Conservation (phyloP, 768 basidiomycete genomes). For the Rubroboletus pulcherrimus region DNA sequence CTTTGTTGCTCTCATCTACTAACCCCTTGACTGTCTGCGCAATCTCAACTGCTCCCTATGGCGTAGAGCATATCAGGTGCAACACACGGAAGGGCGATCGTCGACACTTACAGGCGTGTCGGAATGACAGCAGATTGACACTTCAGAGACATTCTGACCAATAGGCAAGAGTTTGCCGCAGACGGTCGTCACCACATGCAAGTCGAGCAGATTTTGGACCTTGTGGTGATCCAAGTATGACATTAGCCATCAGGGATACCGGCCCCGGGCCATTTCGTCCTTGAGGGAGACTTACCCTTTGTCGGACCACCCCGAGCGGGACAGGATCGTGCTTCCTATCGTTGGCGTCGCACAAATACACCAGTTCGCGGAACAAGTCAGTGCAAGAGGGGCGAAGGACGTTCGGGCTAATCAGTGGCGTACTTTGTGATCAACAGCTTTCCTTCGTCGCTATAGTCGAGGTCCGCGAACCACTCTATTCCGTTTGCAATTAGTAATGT, state of each 20-base stretch:
- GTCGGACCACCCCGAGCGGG: slow-evolving; percentile 37
- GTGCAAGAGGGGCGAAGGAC: background rate
- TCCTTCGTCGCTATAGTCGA: slow-evolving; percentile 56
- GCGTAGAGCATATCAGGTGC: background rate
- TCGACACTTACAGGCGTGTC: slow-evolving; percentile 51
- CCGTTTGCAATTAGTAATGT: background rate
- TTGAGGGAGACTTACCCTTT: slow-evolving; percentile 35
- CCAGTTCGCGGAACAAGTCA: background rate
- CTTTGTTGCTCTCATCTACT: slow-evolving; percentile 51
- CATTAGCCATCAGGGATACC: background rate
- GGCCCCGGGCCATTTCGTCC: too few species aligned
- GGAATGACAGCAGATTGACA: slow-evolving; percentile 64
- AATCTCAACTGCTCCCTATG: slow-evolving; percentile 51
- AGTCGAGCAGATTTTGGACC: slow-evolving; percentile 43
- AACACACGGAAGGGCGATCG: background rate
- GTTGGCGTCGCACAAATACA: background rate
- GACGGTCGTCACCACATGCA: slow-evolving; percentile 47
- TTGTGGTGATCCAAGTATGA: slow-evolving; percentile 14
- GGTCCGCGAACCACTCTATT: slow-evolving; percentile 64
- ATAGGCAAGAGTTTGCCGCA: slow-evolving; percentile 41
- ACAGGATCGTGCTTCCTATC: slow-evolving; percentile 50
- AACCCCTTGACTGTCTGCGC: slow-evolving; percentile 49
- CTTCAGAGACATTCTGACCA: slow-evolving; percentile 41
- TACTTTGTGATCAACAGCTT: slow-evolving; percentile 60
- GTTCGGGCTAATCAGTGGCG: background rate